Percentiles rank a stretch among this genome's conserved stretches.
phyloP scores from a whole-genome alignment of 2,329 filamentous ascomycete genomes.

The Fusarium mexicanum region DNA sequence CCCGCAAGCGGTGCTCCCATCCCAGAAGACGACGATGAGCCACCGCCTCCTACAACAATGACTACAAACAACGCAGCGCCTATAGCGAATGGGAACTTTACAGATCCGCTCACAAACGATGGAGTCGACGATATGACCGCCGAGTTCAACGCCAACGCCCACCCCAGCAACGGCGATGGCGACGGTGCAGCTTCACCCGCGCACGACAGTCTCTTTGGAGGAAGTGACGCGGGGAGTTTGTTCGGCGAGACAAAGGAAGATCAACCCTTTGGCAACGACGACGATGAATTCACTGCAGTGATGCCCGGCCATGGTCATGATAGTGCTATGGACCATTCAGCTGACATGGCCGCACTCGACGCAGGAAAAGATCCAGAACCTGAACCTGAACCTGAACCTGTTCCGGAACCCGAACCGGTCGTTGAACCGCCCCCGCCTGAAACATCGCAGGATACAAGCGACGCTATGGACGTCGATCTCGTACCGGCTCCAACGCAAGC shows the following conservation, averaged over 20 bases:
- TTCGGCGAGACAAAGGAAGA: constrained; percentile 79
- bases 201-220: constrained; percentile 83
- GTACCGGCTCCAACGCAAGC: constrained; percentile 19
- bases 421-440: constrained; percentile 36
- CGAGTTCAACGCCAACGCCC: constrained; percentile 38
- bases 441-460: constrained; percentile 11
- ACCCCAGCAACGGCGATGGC: constrained; percentile 55
- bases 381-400: constrained; percentile 36
- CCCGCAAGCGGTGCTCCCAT: constrained; percentile 80
- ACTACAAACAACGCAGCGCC: constrained; percentile 77
- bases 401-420: constrained; percentile 4
- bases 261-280: constrained; percentile 79
- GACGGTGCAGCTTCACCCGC: constrained; percentile 68
- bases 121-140: constrained; percentile 27
- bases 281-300: constrained; percentile 80
- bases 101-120: constrained; percentile 37
- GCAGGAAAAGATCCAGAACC: constrained; percentile 42
- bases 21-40: constrained; percentile 75
- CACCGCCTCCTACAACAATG: constrained; percentile 72
- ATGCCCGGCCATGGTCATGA: constrained; percentile 53
- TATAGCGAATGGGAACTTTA: constrained; percentile 59
- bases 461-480: constrained; percentile 48
- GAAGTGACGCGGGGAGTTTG: constrained; percentile 81
- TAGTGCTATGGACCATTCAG: constrained; percentile 54
- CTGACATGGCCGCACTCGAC: constrained; percentile 52